phyloP scores from a whole-genome alignment of 805 yeast species.

The Metschnikowia noctiluminum region DNA sequence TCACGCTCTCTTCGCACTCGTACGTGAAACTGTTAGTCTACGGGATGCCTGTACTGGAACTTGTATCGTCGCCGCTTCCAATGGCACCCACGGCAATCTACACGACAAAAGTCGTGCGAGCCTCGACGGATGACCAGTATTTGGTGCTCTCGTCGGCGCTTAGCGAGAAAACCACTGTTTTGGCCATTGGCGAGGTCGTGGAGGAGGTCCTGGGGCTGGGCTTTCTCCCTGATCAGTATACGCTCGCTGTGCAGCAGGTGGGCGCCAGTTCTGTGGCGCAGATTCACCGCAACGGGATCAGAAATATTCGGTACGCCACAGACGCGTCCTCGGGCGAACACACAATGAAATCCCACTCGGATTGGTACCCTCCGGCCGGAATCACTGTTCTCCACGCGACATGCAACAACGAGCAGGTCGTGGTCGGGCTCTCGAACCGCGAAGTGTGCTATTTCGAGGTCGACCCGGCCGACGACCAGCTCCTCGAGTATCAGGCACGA shows the following conservation, averaged over 20 bases:
- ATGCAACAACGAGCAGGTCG: conserved; percentile 64
- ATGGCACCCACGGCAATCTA: conserved; percentile 57
- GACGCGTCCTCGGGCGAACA: conserved; percentile 8
- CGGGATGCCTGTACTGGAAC: conserved; percentile 57
- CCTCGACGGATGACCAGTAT: conserved; percentile 54
- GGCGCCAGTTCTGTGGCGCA: conserved; percentile 67
- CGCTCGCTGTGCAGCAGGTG: conserved; percentile 67
- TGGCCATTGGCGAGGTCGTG: conserved; percentile 76
- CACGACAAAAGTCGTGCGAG: conserved; percentile 50
- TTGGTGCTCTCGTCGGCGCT: conserved; percentile 58
- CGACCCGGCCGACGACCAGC: conserved; percentile 52
- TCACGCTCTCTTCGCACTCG: conserved; percentile 39
- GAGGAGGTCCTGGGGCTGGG: conserved; percentile 71
- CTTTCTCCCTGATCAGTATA: conserved; percentile 51
- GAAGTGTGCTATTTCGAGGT: conserved; percentile 82
- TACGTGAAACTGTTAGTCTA: conserved; percentile 47
- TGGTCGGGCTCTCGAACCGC: conserved; percentile 65
- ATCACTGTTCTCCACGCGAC: conserved; percentile 57
- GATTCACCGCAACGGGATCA: conserved; percentile 65
- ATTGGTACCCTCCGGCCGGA: conserved; percentile 86
- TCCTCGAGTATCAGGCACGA: conserved; percentile 68
- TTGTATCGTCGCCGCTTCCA: conserved; percentile 79
- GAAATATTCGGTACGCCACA: conserved; percentile 40
- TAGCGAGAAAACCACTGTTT: conserved; percentile 63
- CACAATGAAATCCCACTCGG: conserved; percentile 24